Evolutionary conservation across 2,329 filamentous ascomycete species (phyloP).

Genomic region (Nigrospora oryzae): DNA sequence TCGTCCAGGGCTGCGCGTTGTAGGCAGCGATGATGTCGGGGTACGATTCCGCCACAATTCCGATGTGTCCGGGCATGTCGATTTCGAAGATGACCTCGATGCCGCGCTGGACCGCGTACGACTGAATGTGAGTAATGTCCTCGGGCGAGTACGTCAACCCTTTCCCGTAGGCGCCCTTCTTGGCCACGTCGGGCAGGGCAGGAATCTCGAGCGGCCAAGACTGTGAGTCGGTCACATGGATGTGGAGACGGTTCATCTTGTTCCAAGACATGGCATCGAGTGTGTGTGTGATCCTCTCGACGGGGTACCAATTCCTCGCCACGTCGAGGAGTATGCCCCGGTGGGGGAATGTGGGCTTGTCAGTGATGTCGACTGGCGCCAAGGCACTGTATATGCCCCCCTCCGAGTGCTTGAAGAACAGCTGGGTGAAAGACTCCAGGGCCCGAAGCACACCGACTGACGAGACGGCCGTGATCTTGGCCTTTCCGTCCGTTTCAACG

Average conservation of each 20-base stretch:
- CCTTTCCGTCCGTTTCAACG: constrained; percentile 48
- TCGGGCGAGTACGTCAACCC: constrained; percentile 58
- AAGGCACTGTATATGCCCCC: constrained; percentile 58
- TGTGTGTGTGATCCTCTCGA: constrained; percentile 60
- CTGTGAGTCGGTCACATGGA: constrained; percentile 77
- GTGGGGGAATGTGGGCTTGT: constrained; percentile 66
- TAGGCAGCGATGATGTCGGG: constrained; percentile 66
- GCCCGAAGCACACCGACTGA: constrained; percentile 63
- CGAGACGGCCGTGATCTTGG: constrained; percentile 54
- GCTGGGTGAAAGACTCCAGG: constrained; percentile 70
- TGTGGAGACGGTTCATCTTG: constrained; percentile 76
- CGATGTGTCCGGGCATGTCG: constrained; percentile 74
- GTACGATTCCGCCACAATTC: constrained; percentile 54
- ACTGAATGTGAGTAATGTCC: constrained; percentile 59
- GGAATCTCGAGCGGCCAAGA: constrained; percentile 81
- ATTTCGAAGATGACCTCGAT: constrained; percentile 69
- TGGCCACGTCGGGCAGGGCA: constrained; percentile 60
- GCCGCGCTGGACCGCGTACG: constrained; percentile 60
- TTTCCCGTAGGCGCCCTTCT: constrained; percentile 64
- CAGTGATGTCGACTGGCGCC: constrained; percentile 64
- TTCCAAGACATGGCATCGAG: constrained; percentile 72
- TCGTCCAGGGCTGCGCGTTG: constrained; percentile 45
- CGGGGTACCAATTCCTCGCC: constrained; percentile 61
- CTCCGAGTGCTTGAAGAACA: constrained; percentile 65
- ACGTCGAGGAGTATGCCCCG: constrained; percentile 76